phyloP scores from a whole-genome alignment of 345 rosid species.

The Eucalyptus dawsonii region DNA sequence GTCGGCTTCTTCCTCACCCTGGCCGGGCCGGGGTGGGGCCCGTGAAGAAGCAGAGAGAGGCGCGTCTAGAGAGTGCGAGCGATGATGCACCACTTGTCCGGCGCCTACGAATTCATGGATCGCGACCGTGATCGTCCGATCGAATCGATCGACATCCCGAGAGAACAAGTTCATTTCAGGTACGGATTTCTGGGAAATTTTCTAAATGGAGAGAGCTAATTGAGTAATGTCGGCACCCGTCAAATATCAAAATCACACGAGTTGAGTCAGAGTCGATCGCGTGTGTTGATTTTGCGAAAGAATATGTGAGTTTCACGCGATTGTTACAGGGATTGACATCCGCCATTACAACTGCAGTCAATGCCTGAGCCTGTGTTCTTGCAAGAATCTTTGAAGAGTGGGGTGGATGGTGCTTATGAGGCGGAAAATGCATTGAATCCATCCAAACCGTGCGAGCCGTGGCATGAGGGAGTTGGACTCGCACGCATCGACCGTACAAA shows the following conservation, averaged over 20 bases:
- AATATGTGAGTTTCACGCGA: accelerated
- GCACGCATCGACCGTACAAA: accelerated
- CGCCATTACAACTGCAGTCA: accelerated
- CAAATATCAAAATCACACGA: neutral
- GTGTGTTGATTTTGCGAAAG: accelerated
- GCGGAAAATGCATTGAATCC: neutral
- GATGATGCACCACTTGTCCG: neutral
- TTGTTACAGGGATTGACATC: accelerated
- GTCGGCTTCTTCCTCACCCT: neutral
- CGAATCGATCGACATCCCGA: neutral
- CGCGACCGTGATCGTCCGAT: neutral
- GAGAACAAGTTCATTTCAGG: accelerated
- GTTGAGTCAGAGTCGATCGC: accelerated
- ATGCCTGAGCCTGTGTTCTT: accelerated
- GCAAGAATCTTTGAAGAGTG: neutral
- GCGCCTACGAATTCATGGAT: neutral
- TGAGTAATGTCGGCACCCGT: neutral
- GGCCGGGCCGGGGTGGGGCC: neutral
- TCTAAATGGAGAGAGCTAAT: neutral
- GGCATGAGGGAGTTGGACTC: neutral
- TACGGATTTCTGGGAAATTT: neutral
- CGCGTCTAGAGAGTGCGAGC: too few relatives aligned
- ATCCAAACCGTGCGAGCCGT: accelerated
- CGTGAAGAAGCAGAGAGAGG: neutral
- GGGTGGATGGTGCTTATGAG: neutral